Percentiles rank a stretch among this genome's conserved stretches.
These are phyloP conservation scores for Ceratocystis albifundus DNA, from an alignment of 2,329 filamentous ascomycete species.

Conservation along the genomic window DNA sequence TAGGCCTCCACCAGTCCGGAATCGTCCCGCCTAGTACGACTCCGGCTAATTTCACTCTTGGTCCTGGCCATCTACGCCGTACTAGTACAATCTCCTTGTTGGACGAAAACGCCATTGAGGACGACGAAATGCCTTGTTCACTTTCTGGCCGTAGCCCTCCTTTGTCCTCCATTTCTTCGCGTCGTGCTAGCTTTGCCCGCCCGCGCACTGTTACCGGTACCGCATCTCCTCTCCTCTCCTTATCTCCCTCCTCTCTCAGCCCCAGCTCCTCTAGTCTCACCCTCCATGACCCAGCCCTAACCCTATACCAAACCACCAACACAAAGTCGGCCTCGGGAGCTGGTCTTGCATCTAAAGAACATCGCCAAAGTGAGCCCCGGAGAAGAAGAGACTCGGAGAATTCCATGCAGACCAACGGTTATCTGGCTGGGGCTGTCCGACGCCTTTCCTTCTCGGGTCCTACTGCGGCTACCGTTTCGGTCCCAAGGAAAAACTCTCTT, in stretches of 20 bases:
- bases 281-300: neutral
- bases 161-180: conserved; percentile 15
- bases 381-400: neutral
- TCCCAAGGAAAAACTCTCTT: conserved; percentile 1
- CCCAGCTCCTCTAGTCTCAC: neutral
- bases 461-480: conserved; percentile 8
- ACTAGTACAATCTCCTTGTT: conserved; percentile 57
- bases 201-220: conserved; percentile 21
- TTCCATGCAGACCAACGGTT: conserved; percentile 10
- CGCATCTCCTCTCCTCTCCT: conserved; percentile 14
- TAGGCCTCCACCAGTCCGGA: conserved; percentile 9
- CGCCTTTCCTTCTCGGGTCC: conserved; percentile 19
- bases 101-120: conserved; percentile 63
- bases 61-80: conserved; percentile 39
- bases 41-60: conserved; percentile 31
- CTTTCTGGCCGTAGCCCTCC: conserved; percentile 15
- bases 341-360: neutral
- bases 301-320: neutral
- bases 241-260: neutral
- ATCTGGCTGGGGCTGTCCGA: conserved; percentile 20
- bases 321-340: conserved; percentile 19
- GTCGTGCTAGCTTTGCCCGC: conserved; percentile 21
- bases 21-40: conserved; percentile 35
- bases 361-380: neutral
- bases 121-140: conserved; percentile 44